Evolutionary conservation across 192 early-diverging fungal genomes (phyloP), one percentile per base, ranked within the genome.

Genomic region (Physocladia obscura): DNA sequence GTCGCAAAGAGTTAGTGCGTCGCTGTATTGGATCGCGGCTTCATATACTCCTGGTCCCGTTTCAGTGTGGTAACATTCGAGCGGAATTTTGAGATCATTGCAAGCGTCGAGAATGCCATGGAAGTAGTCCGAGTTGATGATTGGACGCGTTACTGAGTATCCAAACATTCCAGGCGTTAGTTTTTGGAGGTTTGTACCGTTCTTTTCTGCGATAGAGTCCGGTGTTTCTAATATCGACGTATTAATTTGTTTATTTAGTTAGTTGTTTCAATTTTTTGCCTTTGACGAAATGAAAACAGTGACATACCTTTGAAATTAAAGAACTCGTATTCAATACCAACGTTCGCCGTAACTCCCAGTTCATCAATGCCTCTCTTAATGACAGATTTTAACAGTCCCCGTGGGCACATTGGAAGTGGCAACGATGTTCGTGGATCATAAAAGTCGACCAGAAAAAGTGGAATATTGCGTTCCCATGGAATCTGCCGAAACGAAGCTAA

Each of bases 1-100:
- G 74, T 93, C 92, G 15, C 84, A 87, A 59, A 87, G 76, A 40
- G 86, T 74, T 30, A 84, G 65, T 0, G 89, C 87, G 26, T 75
- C 79, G 13, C 76, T 58, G 76, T 93, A 92, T 22, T 77, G 58
- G 6, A 93, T 55, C 0, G 92, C 92, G 1, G 89, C 92, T 70
- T 93, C 92, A 69, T 83, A 91, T 2, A 92, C 90, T 22, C 92
- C 92, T 3, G 92, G 90, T 82, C 87, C 89, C 36, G 92, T 92
- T 62, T 93, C 92, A 2, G 92, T 92, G 59, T 93, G 92, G 51
- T 85, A 86, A 40, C 88, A 83, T 74, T 93, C 92, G 4, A 93
- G 74, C 29, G 87, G 84, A 22, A 92, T 77, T 1, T 77, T 78
- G 44, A 74, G 78, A 21, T 78, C 58, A 22, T 69, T 78, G 49